Percentiles rank a stretch among this genome's conserved stretches.
These are phyloP conservation scores for Aureobasidium lini DNA, from an alignment of 2,329 filamentous ascomycete genomes.

Conservation along the genomic window DNA sequence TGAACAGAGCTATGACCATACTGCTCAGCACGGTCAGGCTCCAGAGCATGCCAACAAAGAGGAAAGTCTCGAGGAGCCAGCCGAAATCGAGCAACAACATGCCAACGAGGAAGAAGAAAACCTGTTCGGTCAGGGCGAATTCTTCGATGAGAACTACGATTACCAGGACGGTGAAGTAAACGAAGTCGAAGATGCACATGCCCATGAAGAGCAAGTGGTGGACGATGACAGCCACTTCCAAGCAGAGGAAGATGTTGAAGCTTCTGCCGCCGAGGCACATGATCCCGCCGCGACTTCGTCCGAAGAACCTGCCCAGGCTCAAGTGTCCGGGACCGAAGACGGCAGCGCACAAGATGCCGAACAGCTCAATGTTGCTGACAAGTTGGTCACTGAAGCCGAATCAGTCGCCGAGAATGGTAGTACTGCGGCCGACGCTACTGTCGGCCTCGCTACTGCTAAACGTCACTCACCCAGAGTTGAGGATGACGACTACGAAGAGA, in stretches of 20 bases:
- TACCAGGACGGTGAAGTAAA: constrained; percentile 10
- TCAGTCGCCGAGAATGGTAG: neutral
- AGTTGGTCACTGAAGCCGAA: neutral
- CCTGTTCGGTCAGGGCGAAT: constrained; percentile 16
- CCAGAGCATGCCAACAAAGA: constrained; percentile 3
- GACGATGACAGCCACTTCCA: neutral
- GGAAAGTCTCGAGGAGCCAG: neutral
- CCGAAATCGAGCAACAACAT: neutral
- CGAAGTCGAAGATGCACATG: constrained; percentile 14
- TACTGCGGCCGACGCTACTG: neutral
- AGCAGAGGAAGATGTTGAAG: neutral
- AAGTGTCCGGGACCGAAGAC: neutral
- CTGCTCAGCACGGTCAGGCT: neutral
- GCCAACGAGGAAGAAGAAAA: constrained; percentile 16
- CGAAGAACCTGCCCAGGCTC: neutral
- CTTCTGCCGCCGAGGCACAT: neutral
- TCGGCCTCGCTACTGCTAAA: neutral
- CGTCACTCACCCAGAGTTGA: neutral
- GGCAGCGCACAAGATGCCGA: neutral
- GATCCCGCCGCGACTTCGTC: neutral
- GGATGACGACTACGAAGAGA: constrained; percentile 18
- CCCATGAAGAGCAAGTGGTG: neutral
- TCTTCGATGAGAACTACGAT: constrained; percentile 14
- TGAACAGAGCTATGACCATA: neutral
- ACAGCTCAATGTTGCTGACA: neutral